These are phyloP conservation scores for Aschersonia sp. DNA, from an alignment of 2,329 filamentous ascomycete species.

Conservation along the genomic window DNA sequence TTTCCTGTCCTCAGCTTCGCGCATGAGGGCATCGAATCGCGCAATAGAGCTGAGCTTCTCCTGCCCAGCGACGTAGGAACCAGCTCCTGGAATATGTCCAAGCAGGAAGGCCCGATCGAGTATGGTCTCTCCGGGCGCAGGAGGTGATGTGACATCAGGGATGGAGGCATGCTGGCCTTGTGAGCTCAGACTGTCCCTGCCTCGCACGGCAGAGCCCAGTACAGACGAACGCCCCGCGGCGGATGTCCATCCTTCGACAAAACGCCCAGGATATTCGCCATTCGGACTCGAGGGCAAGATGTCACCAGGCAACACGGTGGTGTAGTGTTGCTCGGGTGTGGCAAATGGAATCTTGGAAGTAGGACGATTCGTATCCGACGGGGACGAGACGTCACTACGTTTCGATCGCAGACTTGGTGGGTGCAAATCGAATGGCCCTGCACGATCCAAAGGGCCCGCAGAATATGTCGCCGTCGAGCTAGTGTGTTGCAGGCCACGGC, in stretches of 20 bases:
- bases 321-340: constrained; percentile 31
- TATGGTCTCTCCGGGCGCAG: constrained; percentile 46
- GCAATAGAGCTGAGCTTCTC: constrained; percentile 51
- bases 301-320: constrained; percentile 36
- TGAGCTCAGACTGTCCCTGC: constrained; percentile 39
- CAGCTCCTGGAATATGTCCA: constrained; percentile 46
- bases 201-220: constrained; percentile 40
- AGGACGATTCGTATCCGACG: constrained; percentile 32
- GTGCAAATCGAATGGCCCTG: constrained; percentile 38
- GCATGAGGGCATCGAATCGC: constrained; percentile 51
- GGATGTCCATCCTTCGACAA: constrained; percentile 46
- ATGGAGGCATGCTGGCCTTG: constrained; percentile 24
- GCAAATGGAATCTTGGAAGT: constrained; percentile 21
- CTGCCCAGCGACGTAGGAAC: constrained; percentile 37
- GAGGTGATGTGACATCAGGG: constrained; percentile 33
- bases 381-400: constrained; percentile 47
- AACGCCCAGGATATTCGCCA: constrained; percentile 38
- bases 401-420: constrained; percentile 47
- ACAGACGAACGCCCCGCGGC: constrained; percentile 44
- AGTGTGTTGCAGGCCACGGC: constrained; percentile 29
- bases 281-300: constrained; percentile 40
- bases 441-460: constrained; percentile 31
- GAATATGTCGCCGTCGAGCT: constrained; percentile 31
- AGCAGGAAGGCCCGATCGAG: constrained; percentile 52
- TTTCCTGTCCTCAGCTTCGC: constrained; percentile 38